Conservation (phyloP, 306 rosid genomes). For the Styphnolobium japonicum region DNA sequence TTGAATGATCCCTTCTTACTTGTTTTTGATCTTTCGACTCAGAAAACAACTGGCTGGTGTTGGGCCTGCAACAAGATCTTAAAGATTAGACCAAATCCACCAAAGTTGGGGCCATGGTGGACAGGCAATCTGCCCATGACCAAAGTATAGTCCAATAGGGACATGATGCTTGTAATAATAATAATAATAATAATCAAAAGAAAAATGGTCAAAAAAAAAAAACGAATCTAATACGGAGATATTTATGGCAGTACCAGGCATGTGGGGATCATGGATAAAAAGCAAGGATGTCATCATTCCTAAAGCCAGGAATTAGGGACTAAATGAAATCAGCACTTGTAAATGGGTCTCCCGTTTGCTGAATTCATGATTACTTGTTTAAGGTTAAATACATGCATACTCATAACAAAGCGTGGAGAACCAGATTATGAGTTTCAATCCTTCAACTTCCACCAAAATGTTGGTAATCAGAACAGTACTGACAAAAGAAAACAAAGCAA, state of each 20-base stretch:
- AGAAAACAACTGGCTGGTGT: background rate
- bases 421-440: constrained; percentile 26
- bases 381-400: background rate
- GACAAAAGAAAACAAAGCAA: background rate
- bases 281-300: constrained; percentile 37
- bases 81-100: background rate
- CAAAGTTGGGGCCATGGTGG: background rate
- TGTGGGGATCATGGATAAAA: constrained; percentile 37
- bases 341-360: constrained; percentile 45
- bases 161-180: background rate
- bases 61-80: background rate
- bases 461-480: background rate
- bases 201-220: background rate
- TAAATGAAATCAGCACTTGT: constrained; percentile 31
- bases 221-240: background rate
- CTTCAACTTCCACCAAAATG: constrained; percentile 33
- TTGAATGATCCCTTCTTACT: background rate
- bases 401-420: constrained; percentile 25
- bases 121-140: too few species aligned
- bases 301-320: constrained; percentile 42
- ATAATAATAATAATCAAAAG: background rate
- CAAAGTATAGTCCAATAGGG: background rate
- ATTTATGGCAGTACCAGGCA: constrained; percentile 26
- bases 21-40: background rate
- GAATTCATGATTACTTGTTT: constrained; percentile 35